These are phyloP conservation scores for Gossypium longicalyx DNA, from an alignment of 345 rosid species.

Conservation along the genomic window DNA sequence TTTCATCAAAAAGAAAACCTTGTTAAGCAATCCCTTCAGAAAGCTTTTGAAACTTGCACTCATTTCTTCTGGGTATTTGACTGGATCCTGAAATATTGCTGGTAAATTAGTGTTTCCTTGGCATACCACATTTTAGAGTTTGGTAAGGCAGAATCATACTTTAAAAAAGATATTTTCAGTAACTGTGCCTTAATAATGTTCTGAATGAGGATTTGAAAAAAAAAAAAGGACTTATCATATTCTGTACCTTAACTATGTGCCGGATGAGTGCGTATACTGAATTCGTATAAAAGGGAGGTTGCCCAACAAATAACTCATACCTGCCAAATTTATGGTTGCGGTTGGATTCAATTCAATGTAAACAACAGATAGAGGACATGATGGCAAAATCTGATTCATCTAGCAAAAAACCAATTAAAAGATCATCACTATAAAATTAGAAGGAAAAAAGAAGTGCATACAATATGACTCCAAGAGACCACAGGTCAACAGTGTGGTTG, in stretches of 20 bases:
- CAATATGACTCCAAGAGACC: slow-evolving; percentile 99
- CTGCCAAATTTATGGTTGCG: slow-evolving; percentile 34
- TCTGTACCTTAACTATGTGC: slow-evolving; percentile 86
- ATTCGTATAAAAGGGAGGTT: slow-evolving; percentile 97
- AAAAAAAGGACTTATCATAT: background rate
- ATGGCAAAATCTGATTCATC: background rate
- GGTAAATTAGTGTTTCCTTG: slow-evolving; percentile 34
- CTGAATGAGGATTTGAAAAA: background rate
- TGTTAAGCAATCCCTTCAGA: slow-evolving; percentile 88
- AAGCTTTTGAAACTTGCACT: slow-evolving; percentile 80
- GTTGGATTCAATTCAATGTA: slow-evolving; percentile 11
- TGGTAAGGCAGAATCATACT: background rate
- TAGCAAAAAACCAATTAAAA: background rate
- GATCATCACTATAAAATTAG: background rate
- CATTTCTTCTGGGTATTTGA: slow-evolving; percentile 92
- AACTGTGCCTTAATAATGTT: background rate
- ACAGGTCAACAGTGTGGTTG: slow-evolving; percentile 93
- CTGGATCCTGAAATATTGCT: slow-evolving; percentile 73
- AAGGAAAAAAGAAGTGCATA: slow-evolving; percentile 34
- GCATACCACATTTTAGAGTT: slow-evolving; percentile 13
- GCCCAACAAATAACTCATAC: slow-evolving; percentile 96
- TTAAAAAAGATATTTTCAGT: background rate
- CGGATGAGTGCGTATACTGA: slow-evolving; percentile 96
- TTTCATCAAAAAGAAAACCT: slow-evolving; percentile 38
- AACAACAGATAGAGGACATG: background rate